These are phyloP conservation scores for Naegleria fowleri DNA, from an alignment of 208 protist species.

Conservation along the genomic window DNA sequence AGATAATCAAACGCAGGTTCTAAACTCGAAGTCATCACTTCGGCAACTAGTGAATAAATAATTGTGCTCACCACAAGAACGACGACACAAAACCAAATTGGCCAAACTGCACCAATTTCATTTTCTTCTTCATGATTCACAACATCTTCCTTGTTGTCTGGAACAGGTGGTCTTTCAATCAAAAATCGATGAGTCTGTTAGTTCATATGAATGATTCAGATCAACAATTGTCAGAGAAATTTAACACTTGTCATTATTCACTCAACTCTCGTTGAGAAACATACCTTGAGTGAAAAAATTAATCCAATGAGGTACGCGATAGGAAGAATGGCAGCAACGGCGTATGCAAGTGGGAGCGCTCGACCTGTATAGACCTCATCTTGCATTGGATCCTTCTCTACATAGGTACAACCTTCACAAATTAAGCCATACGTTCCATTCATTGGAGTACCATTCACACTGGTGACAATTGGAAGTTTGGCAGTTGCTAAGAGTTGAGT, in stretches of 20 bases:
- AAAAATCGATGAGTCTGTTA: conserved; percentile 46
- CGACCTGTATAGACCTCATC: background rate
- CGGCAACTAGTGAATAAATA: conserved; percentile 32
- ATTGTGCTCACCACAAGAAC: conserved; percentile 45
- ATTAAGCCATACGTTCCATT: background rate
- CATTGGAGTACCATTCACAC: background rate
- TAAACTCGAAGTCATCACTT: background rate
- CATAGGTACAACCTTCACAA: background rate
- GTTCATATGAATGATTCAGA: conserved; percentile 43
- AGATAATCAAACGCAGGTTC: background rate
- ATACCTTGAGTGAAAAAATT: background rate
- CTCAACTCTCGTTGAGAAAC: no score
- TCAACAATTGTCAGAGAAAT: conserved; percentile 27
- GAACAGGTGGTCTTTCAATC: conserved; percentile 48
- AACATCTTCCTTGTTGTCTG: conserved; percentile 48
- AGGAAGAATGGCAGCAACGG: conserved; percentile 41
- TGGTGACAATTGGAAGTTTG: background rate
- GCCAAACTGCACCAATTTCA: conserved; percentile 37
- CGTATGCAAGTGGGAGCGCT: background rate
- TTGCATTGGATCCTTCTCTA: background rate
- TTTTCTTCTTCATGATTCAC: conserved; percentile 48
- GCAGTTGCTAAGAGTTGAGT: background rate
- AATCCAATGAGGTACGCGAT: conserved; percentile 50
- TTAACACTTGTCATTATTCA: no score
- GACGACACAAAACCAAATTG: background rate